phyloP scores from a whole-genome alignment of 257 asterid species.

The Solanum pinnatisectum region DNA sequence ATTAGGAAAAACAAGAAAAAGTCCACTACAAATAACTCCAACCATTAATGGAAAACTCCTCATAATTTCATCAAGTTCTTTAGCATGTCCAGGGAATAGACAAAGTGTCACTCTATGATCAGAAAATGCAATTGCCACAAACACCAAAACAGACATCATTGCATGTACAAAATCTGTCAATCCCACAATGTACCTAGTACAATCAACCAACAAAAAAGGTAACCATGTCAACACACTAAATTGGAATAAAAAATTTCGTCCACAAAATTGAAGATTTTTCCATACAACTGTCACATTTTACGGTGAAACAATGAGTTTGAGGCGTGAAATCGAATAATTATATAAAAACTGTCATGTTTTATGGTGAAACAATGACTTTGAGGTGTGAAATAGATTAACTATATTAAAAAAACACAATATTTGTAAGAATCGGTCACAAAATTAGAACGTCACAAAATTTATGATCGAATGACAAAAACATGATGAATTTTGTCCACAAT shows the following conservation, averaged over 20 bases:
- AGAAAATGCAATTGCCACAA: slow-evolving; percentile 65
- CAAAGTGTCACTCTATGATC: slow-evolving; percentile 85
- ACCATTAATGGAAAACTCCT: slow-evolving; percentile 88
- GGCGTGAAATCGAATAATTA: not conserved
- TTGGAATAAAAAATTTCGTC: not conserved
- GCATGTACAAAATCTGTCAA: slow-evolving; percentile 81
- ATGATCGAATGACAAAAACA: no score
- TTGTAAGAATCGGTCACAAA: no score
- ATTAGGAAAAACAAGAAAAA: slow-evolving; percentile 84
- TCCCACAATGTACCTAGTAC: slow-evolving; percentile 29
- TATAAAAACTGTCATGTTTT: not conserved
- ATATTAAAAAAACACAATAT: not conserved
- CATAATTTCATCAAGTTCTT: slow-evolving; percentile 76
- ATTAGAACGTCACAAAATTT: no score
- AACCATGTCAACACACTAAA: not conserved
- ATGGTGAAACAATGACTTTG: not conserved
- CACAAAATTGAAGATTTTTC: not conserved
- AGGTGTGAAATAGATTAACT: not conserved
- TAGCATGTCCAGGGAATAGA: slow-evolving; percentile 58
- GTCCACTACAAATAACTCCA: slow-evolving; percentile 71
- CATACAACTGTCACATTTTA: not conserved
- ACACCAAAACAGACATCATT: slow-evolving; percentile 69
- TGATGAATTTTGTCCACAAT: no score
- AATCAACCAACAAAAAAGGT: not conserved
- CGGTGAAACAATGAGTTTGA: not conserved